Evolutionary conservation across 2,329 filamentous ascomycete species (phyloP).

Genomic region (Spiromastix sp.): DNA sequence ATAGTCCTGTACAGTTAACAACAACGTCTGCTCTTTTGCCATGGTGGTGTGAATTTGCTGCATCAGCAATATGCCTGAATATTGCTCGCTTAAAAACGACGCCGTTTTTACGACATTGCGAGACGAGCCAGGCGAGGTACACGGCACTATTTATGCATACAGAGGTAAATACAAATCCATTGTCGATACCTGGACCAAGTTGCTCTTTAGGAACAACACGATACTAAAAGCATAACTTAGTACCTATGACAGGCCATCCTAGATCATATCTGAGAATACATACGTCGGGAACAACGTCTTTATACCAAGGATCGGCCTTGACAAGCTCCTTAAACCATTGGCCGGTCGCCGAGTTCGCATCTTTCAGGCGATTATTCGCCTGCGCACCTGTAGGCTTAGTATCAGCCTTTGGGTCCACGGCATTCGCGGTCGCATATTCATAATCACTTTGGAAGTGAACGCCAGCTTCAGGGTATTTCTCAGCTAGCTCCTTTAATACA

Average conservation of each 20-base stretch:
- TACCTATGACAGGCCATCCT: too few relatives aligned
- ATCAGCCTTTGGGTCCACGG: not conserved
- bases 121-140: conserved; percentile 77
- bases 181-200: conserved; percentile 56
- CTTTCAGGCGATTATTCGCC: conserved; percentile 54
- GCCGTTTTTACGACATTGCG: conserved; percentile 65
- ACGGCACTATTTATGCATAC: conserved; percentile 86
- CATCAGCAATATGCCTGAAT: conserved; percentile 63
- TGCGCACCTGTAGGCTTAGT: conserved; percentile 31
- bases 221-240: conserved; percentile 42
- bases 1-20: conserved; percentile 77
- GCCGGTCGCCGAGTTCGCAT: conserved; percentile 43
- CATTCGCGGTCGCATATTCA: not conserved
- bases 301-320: conserved; percentile 61
- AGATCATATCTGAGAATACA: conserved; percentile 10
- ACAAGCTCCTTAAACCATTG: conserved; percentile 59
- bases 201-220: conserved; percentile 47
- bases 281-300: conserved; percentile 58
- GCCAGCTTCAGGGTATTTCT: conserved; percentile 63
- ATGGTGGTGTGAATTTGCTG: conserved; percentile 48
- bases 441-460: conserved; percentile 62
- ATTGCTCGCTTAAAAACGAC: conserved; percentile 55
- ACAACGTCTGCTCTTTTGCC: conserved; percentile 54
- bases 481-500: conserved; percentile 48
- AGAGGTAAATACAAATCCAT: conserved; percentile 66